A percentile compares a stretch with the other conserved stretches of the same genome.
Conservation (phyloP, 2,329 filamentous ascomycete genomes). For the Aspergillus sclerotialis region DNA sequence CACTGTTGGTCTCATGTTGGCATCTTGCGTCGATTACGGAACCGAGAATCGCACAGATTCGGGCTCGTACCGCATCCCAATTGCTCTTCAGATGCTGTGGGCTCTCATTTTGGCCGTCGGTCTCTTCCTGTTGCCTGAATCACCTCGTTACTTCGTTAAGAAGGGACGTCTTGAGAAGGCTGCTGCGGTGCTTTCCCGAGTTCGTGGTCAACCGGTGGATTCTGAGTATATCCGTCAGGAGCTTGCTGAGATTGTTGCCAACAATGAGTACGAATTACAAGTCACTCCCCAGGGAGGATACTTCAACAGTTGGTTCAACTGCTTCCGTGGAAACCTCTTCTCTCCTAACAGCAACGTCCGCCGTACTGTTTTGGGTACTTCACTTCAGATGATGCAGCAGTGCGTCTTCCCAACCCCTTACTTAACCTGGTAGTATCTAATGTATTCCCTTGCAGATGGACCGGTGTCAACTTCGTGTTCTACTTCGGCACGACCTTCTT, state of each 20-base stretch:
- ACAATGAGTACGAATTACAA: conserved; percentile 74
- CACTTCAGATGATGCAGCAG: conserved; percentile 75
- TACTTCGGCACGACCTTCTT: conserved; percentile 84
- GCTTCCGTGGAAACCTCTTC: conserved; percentile 51
- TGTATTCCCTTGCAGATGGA: conserved; percentile 43
- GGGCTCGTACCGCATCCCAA: conserved; percentile 71
- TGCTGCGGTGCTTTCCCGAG: conserved; percentile 53
- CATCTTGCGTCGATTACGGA: conserved; percentile 66
- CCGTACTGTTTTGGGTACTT: conserved; percentile 63
- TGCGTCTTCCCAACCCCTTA: conserved; percentile 18
- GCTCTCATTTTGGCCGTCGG: conserved; percentile 66
- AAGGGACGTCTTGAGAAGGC: conserved; percentile 63
- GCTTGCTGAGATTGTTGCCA: conserved; percentile 79
- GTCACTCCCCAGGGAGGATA: conserved; percentile 60
- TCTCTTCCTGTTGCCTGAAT: conserved; percentile 73
- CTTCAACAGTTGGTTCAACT: conserved; percentile 61
- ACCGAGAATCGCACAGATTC: conserved; percentile 57
- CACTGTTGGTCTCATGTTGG: conserved; percentile 70
- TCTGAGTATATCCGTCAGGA: conserved; percentile 72
- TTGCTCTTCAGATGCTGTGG: conserved; percentile 73
- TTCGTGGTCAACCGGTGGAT: conserved; percentile 67
- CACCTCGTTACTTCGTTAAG: conserved; percentile 79
- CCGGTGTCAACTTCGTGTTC: conserved; percentile 91
- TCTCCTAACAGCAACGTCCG: conserved; percentile 52
- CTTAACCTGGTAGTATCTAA: conserved; percentile 1